These are phyloP conservation scores for Pestalotiopsis sp. DNA, from an alignment of 2,329 filamentous ascomycete species.

Conservation along the genomic window DNA sequence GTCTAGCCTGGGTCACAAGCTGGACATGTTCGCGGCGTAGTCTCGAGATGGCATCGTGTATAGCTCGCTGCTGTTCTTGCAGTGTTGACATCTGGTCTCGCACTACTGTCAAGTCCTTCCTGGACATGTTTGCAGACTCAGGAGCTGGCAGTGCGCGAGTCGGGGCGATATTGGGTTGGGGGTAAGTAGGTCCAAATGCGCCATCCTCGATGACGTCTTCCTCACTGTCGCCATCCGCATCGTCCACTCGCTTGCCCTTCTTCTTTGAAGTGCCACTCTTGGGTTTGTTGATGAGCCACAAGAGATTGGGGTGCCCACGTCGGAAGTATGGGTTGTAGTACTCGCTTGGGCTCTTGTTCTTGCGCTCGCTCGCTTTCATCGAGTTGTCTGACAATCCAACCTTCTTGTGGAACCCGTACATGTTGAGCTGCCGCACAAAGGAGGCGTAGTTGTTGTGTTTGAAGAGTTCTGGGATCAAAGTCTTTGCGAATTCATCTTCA, in stretches of 20 bases:
- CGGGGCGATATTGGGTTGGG: constrained; percentile 20
- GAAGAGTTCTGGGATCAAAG: constrained; percentile 96
- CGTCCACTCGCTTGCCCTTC: constrained; percentile 62
- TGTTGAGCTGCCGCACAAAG: constrained; percentile 94
- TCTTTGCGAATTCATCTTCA: constrained; percentile 97
- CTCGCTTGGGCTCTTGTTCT: constrained; percentile 97
- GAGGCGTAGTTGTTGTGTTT: constrained; percentile 99
- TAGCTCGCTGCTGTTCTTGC: constrained; percentile 83
- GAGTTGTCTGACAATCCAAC: constrained; percentile 94
- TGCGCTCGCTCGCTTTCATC: constrained; percentile 94
- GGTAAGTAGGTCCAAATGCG: constrained; percentile 42
- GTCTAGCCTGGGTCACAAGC: constrained; percentile 82
- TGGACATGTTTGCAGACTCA: constrained; percentile 53
- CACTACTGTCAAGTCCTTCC: constrained; percentile 77
- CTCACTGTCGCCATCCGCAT: constrained; percentile 72
- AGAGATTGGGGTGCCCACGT: constrained; percentile 84
- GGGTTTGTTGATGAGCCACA: constrained; percentile 97
- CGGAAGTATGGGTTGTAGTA: constrained; percentile 98
- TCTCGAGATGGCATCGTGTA: constrained; percentile 78
- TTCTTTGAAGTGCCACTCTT: constrained; percentile 68
- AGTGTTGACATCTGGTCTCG: constrained; percentile 81
- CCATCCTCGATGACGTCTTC: constrained; percentile 56
- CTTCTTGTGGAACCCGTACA: constrained; percentile 98
- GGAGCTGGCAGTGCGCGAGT: constrained; percentile 43
- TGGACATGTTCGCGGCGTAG: constrained; percentile 86